Evolutionary conservation across 1,284 basidiomycete genomes (phyloP), one percentile per base, ranked within the genome.

Genomic region (Pseudozyma tsukubaensis): DNA sequence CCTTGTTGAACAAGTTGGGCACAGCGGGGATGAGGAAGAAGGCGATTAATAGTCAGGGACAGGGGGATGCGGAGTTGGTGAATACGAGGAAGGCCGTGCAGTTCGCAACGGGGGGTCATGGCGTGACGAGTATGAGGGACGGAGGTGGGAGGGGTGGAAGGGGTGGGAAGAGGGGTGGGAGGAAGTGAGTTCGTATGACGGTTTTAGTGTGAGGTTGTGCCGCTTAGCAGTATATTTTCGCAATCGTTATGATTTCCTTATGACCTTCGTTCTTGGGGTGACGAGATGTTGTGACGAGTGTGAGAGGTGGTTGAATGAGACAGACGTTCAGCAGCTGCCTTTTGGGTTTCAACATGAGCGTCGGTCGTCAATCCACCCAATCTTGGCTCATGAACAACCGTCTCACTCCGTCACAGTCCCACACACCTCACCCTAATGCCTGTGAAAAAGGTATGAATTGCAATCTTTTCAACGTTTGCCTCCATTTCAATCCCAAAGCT

Each of bases 1-100:
- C 89, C 19, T 87, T 98, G 34, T 86, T 97, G 21, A 89, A 90
- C 18, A 90, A 90, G 80, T 87, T 97, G 77, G 92, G 92, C 43
- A 35, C 85, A 45, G 14, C 77, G 9, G 19, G 19, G 11, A 50
- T 66, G 55, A 37, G 59, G 40, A 65, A 67, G 21, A 62, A 60
- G 29, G 64, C 54, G 9, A 19, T 19, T 7, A 59, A 59, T 39
- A 86, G 86, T 12, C 84, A 85, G 21, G 85, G 85, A 13, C 85
- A 43, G 47, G 78, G 66, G 85, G 87, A 58, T 42, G 88, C 40
- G 19, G 62, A 62, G 34, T 55, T 79, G 40, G 72, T 83, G 14
- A 83, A 83, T 42, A 58, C 68, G 19, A 70, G 80, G 16, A 82
- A 82, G 58, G 80, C 80, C 13, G 79, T 82, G 8, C 53, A 78